Evolutionary conservation across 177 flowering plant genomes (phyloP), one percentile per base, ranked within the genome.

Genomic region (Vitis hybrid): DNA sequence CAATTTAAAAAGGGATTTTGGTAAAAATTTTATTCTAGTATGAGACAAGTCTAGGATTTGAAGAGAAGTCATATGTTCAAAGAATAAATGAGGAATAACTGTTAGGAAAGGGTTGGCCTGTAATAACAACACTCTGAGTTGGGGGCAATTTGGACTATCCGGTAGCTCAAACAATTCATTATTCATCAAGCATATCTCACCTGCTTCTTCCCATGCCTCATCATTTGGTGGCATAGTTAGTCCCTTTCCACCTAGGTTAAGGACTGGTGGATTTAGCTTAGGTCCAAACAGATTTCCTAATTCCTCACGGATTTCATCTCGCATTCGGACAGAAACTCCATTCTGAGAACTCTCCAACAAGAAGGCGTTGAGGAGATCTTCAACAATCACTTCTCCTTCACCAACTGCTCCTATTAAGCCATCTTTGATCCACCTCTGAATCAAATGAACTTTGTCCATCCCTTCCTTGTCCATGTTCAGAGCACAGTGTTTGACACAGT

Each of bases 221-320:
- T 8, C 65, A n/a, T 62, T 30, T 15, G 65, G 65, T 62, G 65
- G 65, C 50, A 32, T 49, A 10, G 51, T 40, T 17, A 62, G n/a
- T 19, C 18, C 65, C 65, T 32, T 0, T 12, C 65, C 65, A 62
- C 65, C 50, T n/a, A 3, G 49, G 40, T 32, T 32, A 32, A 32
- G 40, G 5, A 32, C 40, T 32, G 40, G 5, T 3, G 5, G 19
- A 18, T 18, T 18, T 18, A 18, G 19, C 19, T 18, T 18, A 18
- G 19, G 19, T 18, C 19, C 5, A 32, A 32, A 15, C 10, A 21
- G 15, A 15, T 14, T 34, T 60, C 23, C 12, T 15, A 60, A 10
- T 10, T 60, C 14, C 63, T 26, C 40, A 60, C 0, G 15, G 10
- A 19, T 11, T 21, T 60, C 63, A 21, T 34, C 10, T 60, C 40